Conservation (phyloP, 345 rosid genomes). For the Euclidium syriacum region DNA sequence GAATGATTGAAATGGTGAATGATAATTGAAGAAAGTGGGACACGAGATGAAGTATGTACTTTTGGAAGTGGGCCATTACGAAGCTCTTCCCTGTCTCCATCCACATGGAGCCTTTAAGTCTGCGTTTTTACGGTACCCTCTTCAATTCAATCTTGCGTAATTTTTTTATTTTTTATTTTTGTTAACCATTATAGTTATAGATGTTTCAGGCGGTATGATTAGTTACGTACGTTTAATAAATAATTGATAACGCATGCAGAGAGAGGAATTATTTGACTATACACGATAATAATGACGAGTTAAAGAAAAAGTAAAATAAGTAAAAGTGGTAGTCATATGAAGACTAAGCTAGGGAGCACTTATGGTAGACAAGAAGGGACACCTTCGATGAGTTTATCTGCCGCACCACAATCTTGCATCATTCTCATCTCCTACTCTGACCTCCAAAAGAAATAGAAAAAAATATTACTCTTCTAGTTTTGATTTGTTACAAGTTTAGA, state of each 20-base stretch:
- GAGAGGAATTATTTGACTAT: not conserved
- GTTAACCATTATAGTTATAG: no score
- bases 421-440: constrained; percentile 11
- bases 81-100: constrained; percentile 24
- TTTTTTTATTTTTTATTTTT: no score
- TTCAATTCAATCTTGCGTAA: not conserved
- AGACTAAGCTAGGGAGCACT: constrained; percentile 5
- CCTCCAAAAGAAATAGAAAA: not conserved
- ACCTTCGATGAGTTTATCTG: constrained; percentile 22
- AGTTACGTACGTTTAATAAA: not conserved
- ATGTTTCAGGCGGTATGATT: not conserved
- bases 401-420: constrained; percentile 20
- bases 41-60: constrained; percentile 21
- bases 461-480: not conserved
- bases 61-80: constrained; percentile 13
- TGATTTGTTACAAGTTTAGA: not conserved
- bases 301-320: not conserved
- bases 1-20: constrained; percentile 26
- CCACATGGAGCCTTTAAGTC: constrained; percentile 11
- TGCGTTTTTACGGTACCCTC: not conserved
- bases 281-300: constrained; percentile 1
- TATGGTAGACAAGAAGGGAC: constrained; percentile 22
- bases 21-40: constrained; percentile 27
- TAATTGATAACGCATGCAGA: constrained; percentile 24
- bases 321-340: constrained; percentile 12